Base-by-base conservation (phyloP, 2,329 filamentous ascomycete genomes). In the Exophiala xenobiotica region DNA sequence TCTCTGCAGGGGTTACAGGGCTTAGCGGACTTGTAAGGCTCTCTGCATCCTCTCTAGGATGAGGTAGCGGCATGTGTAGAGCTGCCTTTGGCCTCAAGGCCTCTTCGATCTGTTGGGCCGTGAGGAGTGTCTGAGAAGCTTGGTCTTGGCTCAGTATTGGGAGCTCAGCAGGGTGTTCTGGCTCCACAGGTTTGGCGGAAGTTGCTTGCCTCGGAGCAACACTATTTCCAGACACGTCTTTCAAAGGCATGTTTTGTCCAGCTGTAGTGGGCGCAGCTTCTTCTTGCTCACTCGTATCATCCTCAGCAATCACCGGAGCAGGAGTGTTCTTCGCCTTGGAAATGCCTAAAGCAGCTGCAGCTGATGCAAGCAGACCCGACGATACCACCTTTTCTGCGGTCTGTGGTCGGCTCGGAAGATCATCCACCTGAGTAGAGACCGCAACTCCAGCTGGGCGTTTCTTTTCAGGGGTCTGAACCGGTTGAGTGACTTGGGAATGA, bases 121-220 rank as follows among this genome's bases (percentile, higher is more conserved):
- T 95, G 23, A 96, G 75, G 31, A 86, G 78, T 19, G 91, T 96
- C 70, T 96, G 92, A 11, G 87, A 86, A 46, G 85, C 81, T 59
- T 87, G 85, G 62, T 95, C 89, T 16, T 77, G 73, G 54, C 78
- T 86, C 48, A 45, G 72, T 68, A 33, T 72, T 56, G 18, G 61
- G 53, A 35, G n/a, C 26, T 41, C 52, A 18, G 46, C 29, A 19
- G 37, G 38, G 11, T 53, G 33, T 5, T 37, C 24, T 14, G 2
- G 9, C 16, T 41, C 12, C 16, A 39, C 43, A 12, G 35, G 24
- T 39, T 31, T 31, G 4, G 23, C 29, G 8, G 35, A 26, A 2
- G 33, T 22, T 20, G 14, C 64, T 20, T 57, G 42, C 37, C 65
- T 64, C 19, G 63, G 63, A 20, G 63, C 57, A 22, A 65, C 56